Evolutionary conservation across 768 basidiomycete genomes (phyloP).

Genomic region (Scleroderma citrinum): DNA sequence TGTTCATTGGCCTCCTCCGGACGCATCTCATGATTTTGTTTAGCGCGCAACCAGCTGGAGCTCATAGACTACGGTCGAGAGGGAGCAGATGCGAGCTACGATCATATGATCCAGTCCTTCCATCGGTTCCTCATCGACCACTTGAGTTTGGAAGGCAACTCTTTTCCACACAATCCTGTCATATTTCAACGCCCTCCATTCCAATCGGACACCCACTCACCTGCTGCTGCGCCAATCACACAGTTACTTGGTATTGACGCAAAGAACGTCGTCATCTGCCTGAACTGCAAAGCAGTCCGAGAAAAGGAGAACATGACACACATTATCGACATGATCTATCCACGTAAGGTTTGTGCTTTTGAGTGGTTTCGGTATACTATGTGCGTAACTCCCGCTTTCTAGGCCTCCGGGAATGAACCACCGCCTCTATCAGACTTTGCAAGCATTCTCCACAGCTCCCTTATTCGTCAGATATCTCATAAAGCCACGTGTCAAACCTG

Average conservation of each 20-base stretch:
- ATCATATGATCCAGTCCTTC: slow-evolving; percentile 88
- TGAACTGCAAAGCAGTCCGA: slow-evolving; percentile 62
- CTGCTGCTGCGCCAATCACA: slow-evolving; percentile 66
- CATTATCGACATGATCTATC: slow-evolving; percentile 82
- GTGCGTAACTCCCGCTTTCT: neutral
- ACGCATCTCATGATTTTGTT: neutral
- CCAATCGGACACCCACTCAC: slow-evolving; percentile 21
- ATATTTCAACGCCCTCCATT: slow-evolving; percentile 30
- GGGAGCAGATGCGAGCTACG: slow-evolving; percentile 51
- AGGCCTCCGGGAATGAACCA: slow-evolving; percentile 35
- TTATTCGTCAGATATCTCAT: slow-evolving; percentile 77
- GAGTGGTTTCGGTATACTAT: neutral
- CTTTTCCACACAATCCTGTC: slow-evolving; percentile 56
- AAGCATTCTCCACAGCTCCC: slow-evolving; percentile 64
- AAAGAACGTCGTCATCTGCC: slow-evolving; percentile 69
- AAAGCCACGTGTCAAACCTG: slow-evolving; percentile 85
- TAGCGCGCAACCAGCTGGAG: slow-evolving; percentile 75
- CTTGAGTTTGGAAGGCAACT: slow-evolving; percentile 68
- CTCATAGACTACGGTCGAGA: slow-evolving; percentile 86
- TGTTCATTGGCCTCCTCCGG: too few relatives aligned
- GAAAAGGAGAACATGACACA: slow-evolving; percentile 79
- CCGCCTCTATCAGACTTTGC: slow-evolving; percentile 47
- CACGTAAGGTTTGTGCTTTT: slow-evolving; percentile 56
- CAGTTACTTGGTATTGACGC: slow-evolving; percentile 82
- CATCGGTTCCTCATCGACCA: slow-evolving; percentile 91